Conservation (phyloP, 495 filamentous ascomycete species). For the Immersiella caudata region DNA sequence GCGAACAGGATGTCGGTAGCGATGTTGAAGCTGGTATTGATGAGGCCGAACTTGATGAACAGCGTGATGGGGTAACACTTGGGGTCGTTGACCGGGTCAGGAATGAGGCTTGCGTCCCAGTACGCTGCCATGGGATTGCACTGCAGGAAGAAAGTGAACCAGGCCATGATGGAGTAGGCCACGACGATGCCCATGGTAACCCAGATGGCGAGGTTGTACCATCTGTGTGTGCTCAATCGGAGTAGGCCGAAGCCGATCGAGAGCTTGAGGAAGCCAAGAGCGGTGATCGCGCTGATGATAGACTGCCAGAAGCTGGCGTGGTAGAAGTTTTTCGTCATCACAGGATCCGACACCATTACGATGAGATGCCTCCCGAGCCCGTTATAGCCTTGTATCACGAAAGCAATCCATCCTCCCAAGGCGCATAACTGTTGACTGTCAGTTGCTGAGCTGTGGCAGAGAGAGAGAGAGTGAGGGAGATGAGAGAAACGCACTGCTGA, state of each 20-base stretch:
- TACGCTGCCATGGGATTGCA: constrained; percentile 32
- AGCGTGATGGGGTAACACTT: constrained; percentile 5
- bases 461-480: neutral
- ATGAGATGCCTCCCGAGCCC: constrained; percentile 42
- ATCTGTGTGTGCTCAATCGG: constrained; percentile 22
- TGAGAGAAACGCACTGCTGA: constrained; percentile 25
- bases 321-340: constrained; percentile 30
- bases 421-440: neutral
- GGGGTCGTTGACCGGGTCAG: neutral
- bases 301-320: constrained; percentile 44
- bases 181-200: constrained; percentile 31
- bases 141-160: constrained; percentile 35
- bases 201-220: constrained; percentile 27
- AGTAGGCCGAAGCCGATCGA: constrained; percentile 39
- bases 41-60: constrained; percentile 13
- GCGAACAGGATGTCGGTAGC: constrained; percentile 28
- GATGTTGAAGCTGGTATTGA: constrained; percentile 18
- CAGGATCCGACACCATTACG: constrained; percentile 29
- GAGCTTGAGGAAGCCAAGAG: constrained; percentile 45
- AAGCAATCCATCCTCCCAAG: constrained; percentile 17
- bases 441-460: neutral
- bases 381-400: constrained; percentile 35
- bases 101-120: neutral
- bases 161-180: constrained; percentile 32
- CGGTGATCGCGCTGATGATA: constrained; percentile 36